Conservation (phyloP, 1,139 yeast genomes). For the Nakaseomyces bracarensis region DNA sequence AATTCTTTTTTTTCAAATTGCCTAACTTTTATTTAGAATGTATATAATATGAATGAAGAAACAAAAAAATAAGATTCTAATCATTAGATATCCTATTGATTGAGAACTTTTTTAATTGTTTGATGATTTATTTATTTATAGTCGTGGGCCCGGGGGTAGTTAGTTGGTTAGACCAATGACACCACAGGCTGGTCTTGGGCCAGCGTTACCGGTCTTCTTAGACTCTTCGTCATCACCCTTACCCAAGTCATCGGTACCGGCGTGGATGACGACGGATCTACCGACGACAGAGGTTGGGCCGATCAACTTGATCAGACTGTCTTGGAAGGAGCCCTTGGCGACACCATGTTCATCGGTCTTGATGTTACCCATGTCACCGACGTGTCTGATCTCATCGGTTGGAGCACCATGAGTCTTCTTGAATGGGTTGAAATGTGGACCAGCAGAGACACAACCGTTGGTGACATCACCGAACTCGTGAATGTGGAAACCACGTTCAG, state of each 20-base stretch:
- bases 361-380: constrained; percentile 95
- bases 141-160: constrained; percentile 9
- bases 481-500: constrained; percentile 93
- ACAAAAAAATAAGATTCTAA: too few relatives aligned
- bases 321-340: constrained; percentile 83
- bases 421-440: constrained; percentile 97
- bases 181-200: constrained; percentile 99
- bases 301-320: constrained; percentile 63
- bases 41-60: too few relatives aligned
- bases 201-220: constrained; percentile 96
- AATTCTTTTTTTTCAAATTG: too few relatives aligned
- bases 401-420: constrained; percentile 91
- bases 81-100: too few relatives aligned
- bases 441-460: constrained; percentile 98
- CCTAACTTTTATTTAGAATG: too few relatives aligned
- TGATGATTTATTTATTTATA: background rate
- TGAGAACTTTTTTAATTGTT: background rate
- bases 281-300: constrained; percentile 87
- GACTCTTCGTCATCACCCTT: constrained; percentile 93
- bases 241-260: constrained; percentile 92
- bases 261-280: constrained; percentile 93
- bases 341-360: constrained; percentile 77
- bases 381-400: constrained; percentile 82
- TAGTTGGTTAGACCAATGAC: constrained; percentile 74
- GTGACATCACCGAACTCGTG: constrained; percentile 98